Evolutionary conservation across 768 basidiomycete species (phyloP), one percentile per base, ranked within the genome.

Genomic region (Asterophora parasitica): DNA sequence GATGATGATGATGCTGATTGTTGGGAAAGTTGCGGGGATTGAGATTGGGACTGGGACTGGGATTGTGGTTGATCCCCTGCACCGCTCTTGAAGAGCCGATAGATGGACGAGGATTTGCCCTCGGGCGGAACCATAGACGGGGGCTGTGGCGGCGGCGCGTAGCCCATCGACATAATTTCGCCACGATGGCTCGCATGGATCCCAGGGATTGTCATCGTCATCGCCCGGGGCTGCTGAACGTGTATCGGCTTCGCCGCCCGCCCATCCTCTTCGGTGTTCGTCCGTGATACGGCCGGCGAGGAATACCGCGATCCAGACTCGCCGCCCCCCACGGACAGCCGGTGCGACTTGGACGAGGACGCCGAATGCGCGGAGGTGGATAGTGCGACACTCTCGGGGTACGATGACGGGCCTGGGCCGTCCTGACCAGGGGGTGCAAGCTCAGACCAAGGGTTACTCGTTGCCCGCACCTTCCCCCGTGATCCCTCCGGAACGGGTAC

Each of bases 141-240:
- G 12, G 68, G 58, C 36, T 69, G 65, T 4, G 50, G 54, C 34
- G 77, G 72, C 9, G 85, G 80, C 47, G 79, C 78, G 57, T 87
- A 83, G 9, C 90, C 90, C 75, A 92, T 75, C 3, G 88, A 85
- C 82, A 88, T 88, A 35, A 91, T 79, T 51, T 92, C 88, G 7
- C 85, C 86, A n/a, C 79, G 80, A 58, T 91, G 84, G 56, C 82
- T 87, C 3, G 81, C 88, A 58, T 91, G 89, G 50, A 92, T 92
- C 1, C 88, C 87, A 7, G 90, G 90, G 53, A 92, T 92, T 11
- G 79, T 82, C 90, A 92, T 92, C 34, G 77, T 84, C 56, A 81
- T 85, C 26, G 80, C 84, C 60, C 82, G 80, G 2, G 89, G 89
- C 58, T 91, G 90, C 13, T 81, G 81, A 54, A 83, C 79, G 54